Evolutionary conservation across 106 monocot species (phyloP), one percentile per base, ranked within the genome.

Genomic region (Hemerocallis citrina): DNA sequence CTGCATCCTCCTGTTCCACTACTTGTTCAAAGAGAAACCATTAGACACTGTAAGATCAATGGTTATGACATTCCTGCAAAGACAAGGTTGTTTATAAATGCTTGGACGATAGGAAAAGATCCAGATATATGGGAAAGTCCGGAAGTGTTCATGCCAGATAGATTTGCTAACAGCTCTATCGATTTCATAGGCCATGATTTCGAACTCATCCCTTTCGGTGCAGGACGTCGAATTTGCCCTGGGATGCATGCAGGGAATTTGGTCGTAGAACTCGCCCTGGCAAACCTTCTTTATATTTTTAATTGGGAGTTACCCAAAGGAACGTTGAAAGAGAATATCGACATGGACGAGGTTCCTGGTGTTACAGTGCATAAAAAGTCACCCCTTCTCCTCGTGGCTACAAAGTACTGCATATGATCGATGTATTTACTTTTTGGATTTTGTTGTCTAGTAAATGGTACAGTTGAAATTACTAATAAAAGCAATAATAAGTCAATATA

Each of bases 271-370:
- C 54, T 54, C 29, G 55, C 56, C 1, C n/a, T 67, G 0, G 67
- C 67, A 14, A 67, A 42, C 30, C 38, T 67, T 21, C 21, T 67
- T 12, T 43, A 56, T 12, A 27, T 25, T 5, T 67, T 67, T 32
- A 42, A 67, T 8, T 67, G 67, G 67, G 42, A 56, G 12, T 34
- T 67, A 20, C 67, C 67, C 3, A n/a, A 11, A 11, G 67, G 67
- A 27, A 43, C 31, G 40, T 43, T 17, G 0, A 41, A 30, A 21
- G 21, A 67, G 21, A 42, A 56, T 0, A 29, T 67, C 1, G 56
- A 67, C 17, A 67, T 56, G 55, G 35, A 15, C 6, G 67, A 67
- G 55, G 14, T 8, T 0, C 30, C 30, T 67, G 67, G 67, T 14
- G n/a, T 67, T 0, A 19, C 42, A 11, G 42, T 29, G 54, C 55